These are phyloP conservation scores for Vickermania ingenoplastis DNA, from an alignment of 208 protist species.

Conservation along the genomic window DNA sequence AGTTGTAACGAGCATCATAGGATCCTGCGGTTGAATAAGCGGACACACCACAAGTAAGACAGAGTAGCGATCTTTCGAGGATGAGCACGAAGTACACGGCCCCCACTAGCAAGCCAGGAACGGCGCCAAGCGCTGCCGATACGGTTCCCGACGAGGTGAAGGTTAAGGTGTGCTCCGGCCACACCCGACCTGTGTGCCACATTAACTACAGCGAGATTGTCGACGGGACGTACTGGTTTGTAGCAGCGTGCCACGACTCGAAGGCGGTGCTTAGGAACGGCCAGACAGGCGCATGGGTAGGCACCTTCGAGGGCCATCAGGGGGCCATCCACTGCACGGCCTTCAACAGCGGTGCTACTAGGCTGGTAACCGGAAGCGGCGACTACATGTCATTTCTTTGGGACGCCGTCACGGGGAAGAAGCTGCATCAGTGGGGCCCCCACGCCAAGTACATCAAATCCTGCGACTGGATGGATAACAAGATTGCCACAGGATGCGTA, in stretches of 20 bases:
- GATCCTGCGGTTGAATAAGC: too few species aligned
- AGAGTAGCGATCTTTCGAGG: not conserved
- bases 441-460: slow-evolving; percentile 94
- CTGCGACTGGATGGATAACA: slow-evolving; percentile 84
- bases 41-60: not conserved
- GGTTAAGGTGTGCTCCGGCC: slow-evolving; percentile 88
- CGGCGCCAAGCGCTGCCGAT: slow-evolving; percentile 14
- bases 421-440: slow-evolving; percentile 71
- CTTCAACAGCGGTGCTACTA: slow-evolving; percentile 80
- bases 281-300: slow-evolving; percentile 94
- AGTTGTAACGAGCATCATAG: too few species aligned
- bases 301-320: slow-evolving; percentile 93
- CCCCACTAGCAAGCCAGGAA: slow-evolving; percentile 32
- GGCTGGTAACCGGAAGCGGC: slow-evolving; percentile 86
- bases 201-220: slow-evolving; percentile 89
- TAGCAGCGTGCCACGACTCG: slow-evolving; percentile 85
- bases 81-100: slow-evolving; percentile 62
- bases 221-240: slow-evolving; percentile 88
- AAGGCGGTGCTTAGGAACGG: slow-evolving; percentile 92
- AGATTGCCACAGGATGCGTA: slow-evolving; percentile 82
- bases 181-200: slow-evolving; percentile 86
- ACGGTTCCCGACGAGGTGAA: slow-evolving; percentile 42
- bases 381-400: slow-evolving; percentile 92
- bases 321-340: slow-evolving; percentile 90
- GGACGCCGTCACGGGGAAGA: slow-evolving; percentile 86